Evolutionary conservation across 495 filamentous ascomycete species (phyloP).

Genomic region (Podospora pseudopauciseta): DNA sequence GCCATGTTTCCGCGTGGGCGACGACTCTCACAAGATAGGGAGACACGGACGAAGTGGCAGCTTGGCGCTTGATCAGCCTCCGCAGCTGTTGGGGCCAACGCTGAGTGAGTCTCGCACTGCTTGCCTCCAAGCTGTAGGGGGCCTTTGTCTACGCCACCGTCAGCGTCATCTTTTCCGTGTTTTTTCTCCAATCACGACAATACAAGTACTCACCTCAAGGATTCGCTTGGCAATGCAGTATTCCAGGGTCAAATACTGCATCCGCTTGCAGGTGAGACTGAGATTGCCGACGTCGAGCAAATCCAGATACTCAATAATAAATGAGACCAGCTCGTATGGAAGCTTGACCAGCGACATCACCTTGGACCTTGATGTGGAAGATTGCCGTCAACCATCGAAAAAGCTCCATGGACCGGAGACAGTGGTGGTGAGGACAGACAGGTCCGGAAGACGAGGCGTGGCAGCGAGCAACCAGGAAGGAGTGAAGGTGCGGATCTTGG

Average conservation of each 20-base stretch:
- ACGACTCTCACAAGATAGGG: slow-evolving; percentile 61
- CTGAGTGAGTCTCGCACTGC: slow-evolving; percentile 44
- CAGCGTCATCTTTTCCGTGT: slow-evolving; percentile 13
- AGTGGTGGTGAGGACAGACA: background rate
- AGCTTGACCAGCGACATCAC: slow-evolving; percentile 36
- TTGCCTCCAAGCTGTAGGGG: slow-evolving; percentile 56
- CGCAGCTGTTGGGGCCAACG: slow-evolving; percentile 56
- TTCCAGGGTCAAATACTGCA: slow-evolving; percentile 54
- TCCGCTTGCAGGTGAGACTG: slow-evolving; percentile 48
- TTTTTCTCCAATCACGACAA: background rate
- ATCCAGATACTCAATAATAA: slow-evolving; percentile 53
- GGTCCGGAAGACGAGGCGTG: background rate
- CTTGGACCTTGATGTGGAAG: background rate
- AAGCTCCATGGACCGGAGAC: background rate
- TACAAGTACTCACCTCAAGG: slow-evolving; percentile 49
- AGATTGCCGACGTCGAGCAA: slow-evolving; percentile 51
- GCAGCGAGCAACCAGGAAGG: background rate
- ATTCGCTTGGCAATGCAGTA: slow-evolving; percentile 59
- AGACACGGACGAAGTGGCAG: slow-evolving; percentile 57
- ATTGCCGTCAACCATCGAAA: background rate
- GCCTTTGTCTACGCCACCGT: slow-evolving; percentile 48
- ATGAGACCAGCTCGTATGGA: slow-evolving; percentile 62
- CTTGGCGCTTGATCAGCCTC: slow-evolving; percentile 56
- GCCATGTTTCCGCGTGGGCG: slow-evolving; percentile 57
- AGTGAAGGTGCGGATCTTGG: background rate